Evolutionary conservation across 116 monocot genomes (phyloP).

Genomic region (Cymodocea nodosa): DNA sequence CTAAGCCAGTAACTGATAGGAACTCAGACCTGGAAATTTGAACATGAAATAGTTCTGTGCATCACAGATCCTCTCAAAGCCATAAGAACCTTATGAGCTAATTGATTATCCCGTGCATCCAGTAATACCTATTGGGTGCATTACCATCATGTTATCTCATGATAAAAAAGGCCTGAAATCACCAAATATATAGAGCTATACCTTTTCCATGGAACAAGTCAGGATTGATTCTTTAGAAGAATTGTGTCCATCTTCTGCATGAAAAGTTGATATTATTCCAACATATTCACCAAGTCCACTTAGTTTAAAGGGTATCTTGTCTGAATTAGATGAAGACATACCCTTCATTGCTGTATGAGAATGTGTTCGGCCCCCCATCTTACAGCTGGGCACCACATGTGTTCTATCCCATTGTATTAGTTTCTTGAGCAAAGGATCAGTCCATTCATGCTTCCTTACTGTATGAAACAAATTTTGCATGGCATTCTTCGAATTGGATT

Average conservation of each 20-base stretch:
- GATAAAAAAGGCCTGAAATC: neutral
- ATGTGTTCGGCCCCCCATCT: neutral
- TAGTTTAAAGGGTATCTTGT: neutral
- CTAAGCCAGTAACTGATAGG: no score
- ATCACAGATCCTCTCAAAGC: constrained; percentile 68
- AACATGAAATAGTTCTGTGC: constrained; percentile 36
- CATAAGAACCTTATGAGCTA: constrained; percentile 43
- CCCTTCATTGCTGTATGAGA: neutral
- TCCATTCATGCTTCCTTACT: constrained; percentile 61
- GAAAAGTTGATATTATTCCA: neutral
- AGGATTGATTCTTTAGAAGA: neutral
- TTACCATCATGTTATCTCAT: neutral
- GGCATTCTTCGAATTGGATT: constrained; percentile 3
- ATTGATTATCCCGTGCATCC: constrained; percentile 20
- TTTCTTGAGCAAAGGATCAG: constrained; percentile 30
- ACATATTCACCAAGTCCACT: no score
- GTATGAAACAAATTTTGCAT: constrained; percentile 22
- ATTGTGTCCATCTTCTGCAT: neutral
- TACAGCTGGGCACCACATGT: constrained; percentile 26
- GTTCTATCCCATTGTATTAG: constrained; percentile 69
- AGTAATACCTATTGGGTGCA: constrained; percentile 9
- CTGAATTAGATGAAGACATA: neutral
- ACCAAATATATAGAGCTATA: neutral
- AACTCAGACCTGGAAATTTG: constrained; percentile 32
- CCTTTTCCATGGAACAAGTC: constrained; percentile 1